Conservation (phyloP, 163 green algal genomes). For the Trebouxia gelatinosa region DNA sequence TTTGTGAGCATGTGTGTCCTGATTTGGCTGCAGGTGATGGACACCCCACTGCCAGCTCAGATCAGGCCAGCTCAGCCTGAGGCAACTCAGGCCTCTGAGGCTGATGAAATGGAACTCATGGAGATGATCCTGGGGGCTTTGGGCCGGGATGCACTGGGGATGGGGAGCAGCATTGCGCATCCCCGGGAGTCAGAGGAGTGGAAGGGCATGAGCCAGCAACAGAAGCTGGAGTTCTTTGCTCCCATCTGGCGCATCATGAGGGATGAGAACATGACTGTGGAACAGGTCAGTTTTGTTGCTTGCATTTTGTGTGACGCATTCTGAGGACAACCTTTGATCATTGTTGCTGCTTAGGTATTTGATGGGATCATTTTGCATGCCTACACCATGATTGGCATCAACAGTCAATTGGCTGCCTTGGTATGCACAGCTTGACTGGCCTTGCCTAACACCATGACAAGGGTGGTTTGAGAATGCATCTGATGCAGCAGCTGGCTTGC, state of each 20-base stretch:
- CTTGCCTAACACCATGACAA: too few relatives aligned
- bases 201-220: conserved; percentile 63
- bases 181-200: conserved; percentile 82
- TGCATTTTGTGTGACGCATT: too few relatives aligned
- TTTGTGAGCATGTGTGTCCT: too few relatives aligned
- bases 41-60: conserved; percentile 78
- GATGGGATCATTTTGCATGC: too few relatives aligned
- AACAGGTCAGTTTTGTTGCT: conserved; percentile 63
- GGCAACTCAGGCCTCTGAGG: conserved; percentile 58
- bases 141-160: conserved; percentile 74
- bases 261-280: conserved; percentile 75
- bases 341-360: too few relatives aligned
- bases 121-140: conserved; percentile 91
- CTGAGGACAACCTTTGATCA: too few relatives aligned
- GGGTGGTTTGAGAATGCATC: too few relatives aligned
- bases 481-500: too few relatives aligned
- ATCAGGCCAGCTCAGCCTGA: conserved; percentile 64
- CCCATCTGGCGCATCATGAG: conserved; percentile 91
- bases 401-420: too few relatives aligned
- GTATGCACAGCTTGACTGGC: too few relatives aligned
- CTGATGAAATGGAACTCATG: conserved; percentile 83
- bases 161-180: conserved; percentile 76
- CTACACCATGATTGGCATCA: too few relatives aligned
- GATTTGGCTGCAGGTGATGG: conserved; percentile 73
- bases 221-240: conserved; percentile 87